Evolutionary conservation across 2,329 filamentous ascomycete genomes (phyloP), one percentile per base, ranked within the genome.

Genomic region (Scopulariopsis brevicaulis): DNA sequence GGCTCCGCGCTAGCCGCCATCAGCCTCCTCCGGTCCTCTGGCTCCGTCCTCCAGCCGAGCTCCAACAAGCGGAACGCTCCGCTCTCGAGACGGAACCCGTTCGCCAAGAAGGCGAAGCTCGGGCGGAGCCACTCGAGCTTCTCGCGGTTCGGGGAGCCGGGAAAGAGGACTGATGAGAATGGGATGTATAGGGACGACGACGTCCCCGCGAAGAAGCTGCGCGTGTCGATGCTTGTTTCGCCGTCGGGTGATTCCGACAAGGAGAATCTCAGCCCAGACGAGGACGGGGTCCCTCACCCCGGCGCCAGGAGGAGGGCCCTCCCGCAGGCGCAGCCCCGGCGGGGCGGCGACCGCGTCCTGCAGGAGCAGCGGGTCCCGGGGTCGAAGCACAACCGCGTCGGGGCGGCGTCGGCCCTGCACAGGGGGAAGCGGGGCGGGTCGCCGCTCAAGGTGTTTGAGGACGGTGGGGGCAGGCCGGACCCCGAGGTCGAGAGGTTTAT

Each of bases 1-100:
- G 90, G 89, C 24, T 92, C 88, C 50, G 90, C 89, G 57, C 82
- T 87, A 60, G 88, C 88, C 37, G 90, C 89, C 40, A 94, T 96
- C 60, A 90, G 84, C 62, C 78, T 96, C 34, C 78, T 96, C 60
- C 81, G 90, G 53, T 90, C 89, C 12, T 84, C 84, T 32, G 86
- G 82, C 54, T 66, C 67, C 55, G 65, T 75, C 18, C 68, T 81
- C 24, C 78, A 80, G 61, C 70, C 75, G n/a, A 86, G 84, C 69
- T 76, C 73, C 35, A 77, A 77, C 57, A 90, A 89, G 70, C 82
- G 87, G 59, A 88, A 89, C 70, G 77, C 83, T 28, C 67, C 69
- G 53, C 67, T 69, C 54, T 64, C 66, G 10, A 25, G 40, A 35
- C 51, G 37, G 22, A 40, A 53, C 20, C 63, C 65, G 53, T 64